A percentile compares a stretch with the other conserved stretches of the same genome.
phyloP scores from a whole-genome alignment of 441 rosid genomes.

The Flueggea neowawraea region DNA sequence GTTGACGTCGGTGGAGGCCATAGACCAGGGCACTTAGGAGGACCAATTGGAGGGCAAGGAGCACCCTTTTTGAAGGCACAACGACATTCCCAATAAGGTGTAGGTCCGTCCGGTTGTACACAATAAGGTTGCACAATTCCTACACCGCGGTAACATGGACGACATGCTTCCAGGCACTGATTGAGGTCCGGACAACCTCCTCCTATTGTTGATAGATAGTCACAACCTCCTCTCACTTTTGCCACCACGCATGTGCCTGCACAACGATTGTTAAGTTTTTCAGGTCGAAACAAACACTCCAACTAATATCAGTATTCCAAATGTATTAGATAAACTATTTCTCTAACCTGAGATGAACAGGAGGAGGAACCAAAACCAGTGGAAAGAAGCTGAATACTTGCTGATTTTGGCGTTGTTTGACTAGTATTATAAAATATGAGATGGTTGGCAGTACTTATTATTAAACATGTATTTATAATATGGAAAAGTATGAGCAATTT shows the following conservation, averaged over 20 bases:
- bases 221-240: conserved; percentile 6
- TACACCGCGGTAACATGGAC: conserved; percentile 27
- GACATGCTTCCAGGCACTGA: conserved; percentile 22
- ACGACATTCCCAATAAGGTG: conserved; percentile 17
- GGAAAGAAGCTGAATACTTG: no score
- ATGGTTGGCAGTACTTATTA: no score
- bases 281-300: no score
- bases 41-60: conserved; percentile 25
- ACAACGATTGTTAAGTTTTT: no score
- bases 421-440: no score
- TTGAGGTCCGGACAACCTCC: conserved; percentile 28
- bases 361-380: no score
- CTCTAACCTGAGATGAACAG: no score
- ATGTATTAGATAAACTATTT: no score
- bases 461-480: no score
- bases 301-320: no score
- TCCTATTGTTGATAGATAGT: conserved; percentile 10
- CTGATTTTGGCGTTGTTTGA: no score
- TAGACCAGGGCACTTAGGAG: conserved; percentile 22
- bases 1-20: conserved; percentile 7
- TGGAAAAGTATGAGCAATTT: no score
- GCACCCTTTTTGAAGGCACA: conserved; percentile 23
- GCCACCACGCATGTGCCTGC: conserved; percentile 14
- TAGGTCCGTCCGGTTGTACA: conserved; percentile 10
- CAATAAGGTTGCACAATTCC: conserved; percentile 19